Evolutionary conservation across 140 eudicot genomes (phyloP).

Genomic region (Stevia rebaudiana): DNA sequence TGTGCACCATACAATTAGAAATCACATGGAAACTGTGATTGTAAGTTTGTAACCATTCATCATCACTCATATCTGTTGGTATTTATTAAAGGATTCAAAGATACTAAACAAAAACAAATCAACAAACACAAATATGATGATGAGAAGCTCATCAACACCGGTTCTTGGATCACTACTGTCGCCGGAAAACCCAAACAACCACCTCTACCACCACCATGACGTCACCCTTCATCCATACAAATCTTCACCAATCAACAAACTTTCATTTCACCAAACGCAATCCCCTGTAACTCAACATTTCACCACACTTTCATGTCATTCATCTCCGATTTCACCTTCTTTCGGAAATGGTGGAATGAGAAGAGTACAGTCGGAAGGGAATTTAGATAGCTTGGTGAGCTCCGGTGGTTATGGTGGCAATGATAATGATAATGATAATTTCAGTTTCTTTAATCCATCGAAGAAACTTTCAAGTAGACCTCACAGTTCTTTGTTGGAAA

Average conservation of each 20-base stretch:
- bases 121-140: constrained; percentile 37
- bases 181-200: constrained; percentile 49
- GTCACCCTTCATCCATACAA: constrained; percentile 21
- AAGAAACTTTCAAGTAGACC: constrained; percentile 37
- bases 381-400: constrained; percentile 43
- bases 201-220: constrained; percentile 34
- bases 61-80: constrained; percentile 4
- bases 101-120: background rate
- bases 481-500: constrained; percentile 39
- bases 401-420: constrained; percentile 10
- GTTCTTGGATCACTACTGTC: constrained; percentile 67
- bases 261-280: constrained; percentile 33
- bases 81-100: background rate
- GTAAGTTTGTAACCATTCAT: constrained; percentile 5
- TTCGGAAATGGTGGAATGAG: constrained; percentile 17
- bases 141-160: constrained; percentile 84
- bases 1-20: constrained; percentile 22
- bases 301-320: constrained; percentile 36
- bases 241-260: constrained; percentile 36
- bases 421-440: constrained; percentile 28
- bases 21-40: constrained; percentile 21
- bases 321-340: constrained; percentile 54
- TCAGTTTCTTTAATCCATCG: constrained; percentile 23
- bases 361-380: constrained; percentile 72
- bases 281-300: constrained; percentile 30